These are phyloP conservation scores for Beta macrorhiza DNA, from an alignment of 179 eudicot species.

Conservation along the genomic window DNA sequence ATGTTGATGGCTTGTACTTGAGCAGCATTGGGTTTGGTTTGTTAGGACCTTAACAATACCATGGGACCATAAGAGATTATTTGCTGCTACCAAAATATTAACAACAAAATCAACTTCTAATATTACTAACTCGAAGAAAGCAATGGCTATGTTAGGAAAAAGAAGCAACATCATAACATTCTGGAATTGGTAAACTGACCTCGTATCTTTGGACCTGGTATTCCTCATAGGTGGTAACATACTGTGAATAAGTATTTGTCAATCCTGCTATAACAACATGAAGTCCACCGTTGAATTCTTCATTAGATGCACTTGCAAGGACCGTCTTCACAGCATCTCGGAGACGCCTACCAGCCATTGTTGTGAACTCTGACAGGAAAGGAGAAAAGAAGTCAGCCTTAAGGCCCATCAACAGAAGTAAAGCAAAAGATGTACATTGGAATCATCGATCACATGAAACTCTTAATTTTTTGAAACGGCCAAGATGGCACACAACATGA, in stretches of 20 bases:
- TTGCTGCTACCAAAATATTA: background rate
- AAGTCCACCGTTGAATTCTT: conserved; percentile 49
- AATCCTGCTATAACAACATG: conserved; percentile 93
- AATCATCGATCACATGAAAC: background rate
- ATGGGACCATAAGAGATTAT: background rate
- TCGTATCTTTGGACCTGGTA: conserved; percentile 91
- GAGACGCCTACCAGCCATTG: conserved; percentile 98
- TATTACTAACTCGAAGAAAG: background rate
- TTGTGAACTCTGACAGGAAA: conserved; percentile 66
- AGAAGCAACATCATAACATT: conserved; percentile 7
- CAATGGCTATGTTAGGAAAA: background rate
- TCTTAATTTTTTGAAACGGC: conserved; percentile 1
- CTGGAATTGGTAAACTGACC: conserved; percentile 44
- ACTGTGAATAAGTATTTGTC: conserved; percentile 92
- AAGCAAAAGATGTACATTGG: background rate
- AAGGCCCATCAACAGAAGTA: background rate
- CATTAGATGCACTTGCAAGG: conserved; percentile 43
- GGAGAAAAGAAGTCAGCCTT: conserved; percentile 3
- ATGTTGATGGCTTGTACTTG: background rate
- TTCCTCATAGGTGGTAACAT: conserved; percentile 91
- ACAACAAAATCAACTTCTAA: background rate
- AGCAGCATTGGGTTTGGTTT: background rate
- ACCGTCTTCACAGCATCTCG: conserved; percentile 81
- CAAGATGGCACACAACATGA: background rate
- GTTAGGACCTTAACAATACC: background rate